phyloP scores from a whole-genome alignment of 176 grass and related monocot species.

The Paspalum notatum region DNA sequence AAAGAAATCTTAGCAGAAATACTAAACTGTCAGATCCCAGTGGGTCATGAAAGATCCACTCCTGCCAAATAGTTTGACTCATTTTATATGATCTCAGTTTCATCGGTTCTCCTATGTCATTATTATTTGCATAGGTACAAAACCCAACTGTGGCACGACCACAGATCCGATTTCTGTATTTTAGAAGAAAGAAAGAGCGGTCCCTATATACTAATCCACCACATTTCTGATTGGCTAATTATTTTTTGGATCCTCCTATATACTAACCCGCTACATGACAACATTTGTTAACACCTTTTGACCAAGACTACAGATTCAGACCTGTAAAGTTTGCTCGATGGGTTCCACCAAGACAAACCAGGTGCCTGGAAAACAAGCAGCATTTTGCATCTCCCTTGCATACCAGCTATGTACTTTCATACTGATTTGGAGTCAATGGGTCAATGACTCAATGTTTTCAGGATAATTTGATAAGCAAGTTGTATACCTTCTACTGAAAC shows the following conservation, averaged over 20 bases:
- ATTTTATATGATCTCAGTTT: background rate
- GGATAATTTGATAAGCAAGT: conserved; percentile 14
- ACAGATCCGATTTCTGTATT: too few relatives aligned
- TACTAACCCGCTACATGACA: background rate
- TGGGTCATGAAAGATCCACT: background rate
- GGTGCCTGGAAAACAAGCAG: background rate
- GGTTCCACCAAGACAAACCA: background rate
- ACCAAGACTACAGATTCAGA: background rate
- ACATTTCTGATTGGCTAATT: too few relatives aligned
- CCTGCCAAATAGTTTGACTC: background rate
- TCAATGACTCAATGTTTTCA: conserved; percentile 23
- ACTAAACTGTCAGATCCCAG: background rate
- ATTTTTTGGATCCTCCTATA: background rate
- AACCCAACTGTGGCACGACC: too few relatives aligned
- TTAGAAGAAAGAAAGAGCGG: too few relatives aligned
- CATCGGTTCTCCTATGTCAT: background rate
- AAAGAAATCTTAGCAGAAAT: background rate
- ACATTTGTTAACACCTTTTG: background rate
- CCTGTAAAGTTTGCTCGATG: background rate
- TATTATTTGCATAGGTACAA: too few relatives aligned
- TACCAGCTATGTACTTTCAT: background rate
- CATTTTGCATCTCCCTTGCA: background rate
- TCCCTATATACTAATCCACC: background rate
- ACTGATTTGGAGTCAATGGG: conserved; percentile 5
- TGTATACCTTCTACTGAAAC: background rate